Evolutionary conservation across 1,139 yeast genomes (phyloP), one percentile per base, ranked within the genome.

Genomic region (Lodderomyces margitis): DNA sequence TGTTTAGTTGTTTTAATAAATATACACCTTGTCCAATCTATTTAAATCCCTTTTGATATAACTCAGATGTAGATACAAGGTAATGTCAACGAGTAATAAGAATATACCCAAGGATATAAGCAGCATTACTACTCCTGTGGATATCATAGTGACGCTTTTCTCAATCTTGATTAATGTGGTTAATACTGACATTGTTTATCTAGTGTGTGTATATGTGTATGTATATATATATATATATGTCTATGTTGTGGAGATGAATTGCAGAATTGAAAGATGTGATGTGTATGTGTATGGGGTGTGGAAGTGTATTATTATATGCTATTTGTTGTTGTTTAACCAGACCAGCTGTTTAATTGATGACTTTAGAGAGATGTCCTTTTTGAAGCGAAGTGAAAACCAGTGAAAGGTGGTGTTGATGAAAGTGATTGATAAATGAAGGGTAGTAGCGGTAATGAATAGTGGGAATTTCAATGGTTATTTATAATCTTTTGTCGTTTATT

Each of bases 141-240:
- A 28, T 28, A 28, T 19, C 32, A 15, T 28, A n/a, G 32, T 28
- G 10, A 28, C 32, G 15, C 16, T 14, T 12, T 15, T 28, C 16
- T 28, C 32, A 28, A 28, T 28, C 32, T 28, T 28, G 32, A 28
- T 9, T 28, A 28, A 28, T 28, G 32, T 28, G 17, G 32, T 28
- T 28, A 28, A 14, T 4, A 28, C 32, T 28, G 32, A 28, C 32
- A 28, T 28, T 12, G 5, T 15, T 7, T 4, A 5, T n/a, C 14
- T 15, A 5, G 15, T 10, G 10, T 8, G 11, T 8, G 28, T 24
- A 12, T 9, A 24, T 24, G 27, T 6, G 31, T 27, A 9, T 14
- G 17, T 28, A 6, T 28, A n/a, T 25, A 16, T 3, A 12, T 25
- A 9, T 25, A 10, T 25, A n/a, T n/a, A 25, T n/a, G 10, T 25